Evolutionary conservation across 768 basidiomycete genomes (phyloP).

Genomic region (Daedaleopsis sinensis): DNA sequence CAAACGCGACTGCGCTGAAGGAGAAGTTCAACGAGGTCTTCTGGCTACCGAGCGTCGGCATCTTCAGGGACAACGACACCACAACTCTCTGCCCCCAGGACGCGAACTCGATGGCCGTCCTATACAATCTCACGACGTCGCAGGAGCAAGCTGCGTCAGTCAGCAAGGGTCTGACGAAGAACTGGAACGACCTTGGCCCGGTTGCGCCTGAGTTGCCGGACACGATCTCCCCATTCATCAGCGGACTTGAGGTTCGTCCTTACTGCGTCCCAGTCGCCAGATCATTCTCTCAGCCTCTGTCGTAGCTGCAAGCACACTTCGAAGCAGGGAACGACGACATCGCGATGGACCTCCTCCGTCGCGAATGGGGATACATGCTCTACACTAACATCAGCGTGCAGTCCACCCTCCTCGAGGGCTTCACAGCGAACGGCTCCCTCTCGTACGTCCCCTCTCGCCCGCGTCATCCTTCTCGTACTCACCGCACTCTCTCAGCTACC

Average conservation of each 20-base stretch:
- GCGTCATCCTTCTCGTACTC: too few species aligned
- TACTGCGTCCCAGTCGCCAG: neutral
- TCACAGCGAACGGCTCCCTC: constrained; percentile 59
- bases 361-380: constrained; percentile 65
- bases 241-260: constrained; percentile 54
- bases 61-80: constrained; percentile 58
- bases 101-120: constrained; percentile 56
- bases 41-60: constrained; percentile 49
- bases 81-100: constrained; percentile 59
- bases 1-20: constrained; percentile 54
- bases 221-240: constrained; percentile 62
- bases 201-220: constrained; percentile 60
- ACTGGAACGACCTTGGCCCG: constrained; percentile 57
- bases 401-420: constrained; percentile 60
- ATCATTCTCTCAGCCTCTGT: neutral
- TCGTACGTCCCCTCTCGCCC: constrained; percentile 34
- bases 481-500: constrained; percentile 39
- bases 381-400: constrained; percentile 57
- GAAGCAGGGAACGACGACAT: constrained; percentile 51
- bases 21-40: constrained; percentile 51
- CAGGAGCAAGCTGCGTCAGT: constrained; percentile 41
- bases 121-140: constrained; percentile 53
- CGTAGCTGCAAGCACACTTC: constrained; percentile 61
- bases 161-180: constrained; percentile 49
- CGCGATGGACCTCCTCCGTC: constrained; percentile 54